phyloP scores from a whole-genome alignment of 805 yeast species.

The Torulaspora delbrueckii region DNA sequence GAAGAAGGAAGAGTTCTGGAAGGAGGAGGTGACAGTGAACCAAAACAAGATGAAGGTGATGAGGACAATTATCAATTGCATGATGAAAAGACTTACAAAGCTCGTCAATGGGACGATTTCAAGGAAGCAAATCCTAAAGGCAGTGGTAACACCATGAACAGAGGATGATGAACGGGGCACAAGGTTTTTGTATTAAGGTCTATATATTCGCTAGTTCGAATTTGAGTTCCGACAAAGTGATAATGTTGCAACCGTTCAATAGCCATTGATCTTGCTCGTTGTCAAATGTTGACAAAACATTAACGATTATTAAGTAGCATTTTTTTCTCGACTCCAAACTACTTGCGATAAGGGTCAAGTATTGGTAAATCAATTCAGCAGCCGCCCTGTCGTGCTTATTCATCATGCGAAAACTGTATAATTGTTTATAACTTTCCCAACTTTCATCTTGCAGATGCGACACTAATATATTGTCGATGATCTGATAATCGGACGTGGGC shows the following conservation, averaged over 20 bases:
- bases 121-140: slow-evolving; percentile 82
- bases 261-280: slow-evolving; percentile 30
- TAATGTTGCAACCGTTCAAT: slow-evolving; percentile 21
- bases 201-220: slow-evolving; percentile 14
- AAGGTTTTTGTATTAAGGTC: not conserved
- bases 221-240: slow-evolving; percentile 29
- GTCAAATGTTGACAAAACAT: slow-evolving; percentile 27
- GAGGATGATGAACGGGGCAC: slow-evolving; percentile 39
- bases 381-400: slow-evolving; percentile 31
- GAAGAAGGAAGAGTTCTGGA: slow-evolving; percentile 75
- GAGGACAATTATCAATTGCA: slow-evolving; percentile 58
- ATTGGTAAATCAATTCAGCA: slow-evolving; percentile 28
- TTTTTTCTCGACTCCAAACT: slow-evolving; percentile 14
- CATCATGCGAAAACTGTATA: slow-evolving; percentile 29
- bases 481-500: slow-evolving; percentile 22
- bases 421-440: slow-evolving; percentile 26
- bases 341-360: slow-evolving; percentile 9
- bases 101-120: slow-evolving; percentile 91
- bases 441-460: slow-evolving; percentile 12
- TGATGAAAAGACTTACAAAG: slow-evolving; percentile 66
- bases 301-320: slow-evolving; percentile 26
- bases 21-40: slow-evolving; percentile 41
- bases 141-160: slow-evolving; percentile 77
- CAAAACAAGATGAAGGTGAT: slow-evolving; percentile 46
- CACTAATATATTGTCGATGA: slow-evolving; percentile 25